phyloP scores from a whole-genome alignment of 2,329 filamentous ascomycete species.

The Biscogniauxia mediterranea region DNA sequence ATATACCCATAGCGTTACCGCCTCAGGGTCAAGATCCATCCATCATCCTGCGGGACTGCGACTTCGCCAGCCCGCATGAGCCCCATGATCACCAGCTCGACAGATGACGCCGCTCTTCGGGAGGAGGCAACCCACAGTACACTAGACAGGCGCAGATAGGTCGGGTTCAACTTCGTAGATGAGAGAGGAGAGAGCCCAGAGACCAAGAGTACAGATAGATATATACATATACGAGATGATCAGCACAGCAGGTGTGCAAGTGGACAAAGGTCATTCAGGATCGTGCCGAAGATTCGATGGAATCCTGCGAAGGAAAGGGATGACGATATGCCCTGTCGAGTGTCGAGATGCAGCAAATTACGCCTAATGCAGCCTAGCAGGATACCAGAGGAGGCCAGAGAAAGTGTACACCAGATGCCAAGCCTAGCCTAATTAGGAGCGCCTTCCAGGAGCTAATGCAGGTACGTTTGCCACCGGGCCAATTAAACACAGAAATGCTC shows the following conservation, averaged over 20 bases:
- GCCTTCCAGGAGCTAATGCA: background rate
- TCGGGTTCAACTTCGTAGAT: no score
- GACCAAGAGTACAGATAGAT: background rate
- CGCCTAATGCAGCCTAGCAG: background rate
- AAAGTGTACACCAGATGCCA: background rate
- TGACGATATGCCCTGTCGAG: background rate
- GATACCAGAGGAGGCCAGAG: background rate
- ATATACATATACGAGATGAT: background rate
- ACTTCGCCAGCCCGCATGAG: no score
- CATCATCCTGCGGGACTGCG: no score
- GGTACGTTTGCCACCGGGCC: background rate
- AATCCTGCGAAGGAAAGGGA: background rate
- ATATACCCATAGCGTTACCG: no score
- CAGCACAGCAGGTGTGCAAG: background rate
- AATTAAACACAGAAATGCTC: background rate
- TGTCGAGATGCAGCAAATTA: background rate
- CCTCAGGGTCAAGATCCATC: no score
- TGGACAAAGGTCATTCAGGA: background rate
- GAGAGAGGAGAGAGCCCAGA: no score
- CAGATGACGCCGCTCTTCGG: no score
- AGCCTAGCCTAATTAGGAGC: background rate
- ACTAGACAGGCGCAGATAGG: no score
- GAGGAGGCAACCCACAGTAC: no score
- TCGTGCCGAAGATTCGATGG: background rate
- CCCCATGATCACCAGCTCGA: no score